Conservation (phyloP, 2,329 filamentous ascomycete genomes). For the Tolypocladium album region DNA sequence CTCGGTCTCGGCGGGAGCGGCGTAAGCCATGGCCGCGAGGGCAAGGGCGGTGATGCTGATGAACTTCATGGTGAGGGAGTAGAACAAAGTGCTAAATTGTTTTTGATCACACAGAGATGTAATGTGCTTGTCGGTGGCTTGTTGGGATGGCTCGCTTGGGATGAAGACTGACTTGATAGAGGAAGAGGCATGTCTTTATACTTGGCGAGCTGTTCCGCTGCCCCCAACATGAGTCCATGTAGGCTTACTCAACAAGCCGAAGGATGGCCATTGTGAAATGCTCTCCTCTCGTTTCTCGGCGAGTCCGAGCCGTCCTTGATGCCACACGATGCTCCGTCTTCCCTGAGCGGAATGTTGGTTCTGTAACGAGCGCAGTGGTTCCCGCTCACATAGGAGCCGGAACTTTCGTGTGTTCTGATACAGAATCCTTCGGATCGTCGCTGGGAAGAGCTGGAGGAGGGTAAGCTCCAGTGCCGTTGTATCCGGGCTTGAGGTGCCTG, state of each 20-base stretch:
- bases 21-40: background rate
- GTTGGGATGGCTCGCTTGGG: background rate
- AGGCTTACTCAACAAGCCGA: background rate
- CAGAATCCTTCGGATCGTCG: background rate
- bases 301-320: background rate
- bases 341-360: background rate
- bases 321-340: background rate
- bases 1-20: background rate
- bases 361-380: background rate
- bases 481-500: background rate
- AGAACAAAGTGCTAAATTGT: background rate
- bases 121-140: background rate
- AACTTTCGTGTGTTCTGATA: background rate
- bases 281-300: background rate
- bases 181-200: background rate
- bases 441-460: background rate
- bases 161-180: background rate
- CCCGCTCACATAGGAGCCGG: background rate
- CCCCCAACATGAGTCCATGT: background rate
- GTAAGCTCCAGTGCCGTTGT: background rate
- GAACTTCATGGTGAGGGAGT: background rate
- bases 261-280: background rate
- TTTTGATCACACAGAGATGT: background rate
- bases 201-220: background rate
- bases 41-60: background rate